Evolutionary conservation across 371 early-diverging fungal genomes (phyloP).

Genomic region (Quaeritorhiza haematococci): DNA sequence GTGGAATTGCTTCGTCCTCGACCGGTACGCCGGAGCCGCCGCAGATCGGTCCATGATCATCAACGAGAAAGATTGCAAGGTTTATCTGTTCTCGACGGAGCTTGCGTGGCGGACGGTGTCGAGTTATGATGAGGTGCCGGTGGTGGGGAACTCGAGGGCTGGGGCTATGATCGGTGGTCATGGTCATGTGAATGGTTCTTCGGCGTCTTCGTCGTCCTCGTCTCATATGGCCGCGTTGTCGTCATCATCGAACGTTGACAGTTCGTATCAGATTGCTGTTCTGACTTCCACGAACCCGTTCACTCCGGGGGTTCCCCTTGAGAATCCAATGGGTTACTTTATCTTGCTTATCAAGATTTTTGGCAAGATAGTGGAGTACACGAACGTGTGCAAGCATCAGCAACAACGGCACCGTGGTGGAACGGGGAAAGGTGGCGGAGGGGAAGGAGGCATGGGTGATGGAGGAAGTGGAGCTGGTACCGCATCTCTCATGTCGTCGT

Average conservation of each 20-base stretch:
- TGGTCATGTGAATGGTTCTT: background rate
- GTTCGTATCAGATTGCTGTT: slow-evolving; percentile 23
- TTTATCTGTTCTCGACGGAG: slow-evolving; percentile 22
- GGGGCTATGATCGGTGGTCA: background rate
- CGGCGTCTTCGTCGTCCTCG: background rate
- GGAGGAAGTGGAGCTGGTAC: too few species aligned
- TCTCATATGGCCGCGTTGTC: too few species aligned
- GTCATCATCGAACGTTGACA: too few species aligned
- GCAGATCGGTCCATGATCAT: slow-evolving; percentile 51
- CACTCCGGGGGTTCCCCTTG: slow-evolving; percentile 18
- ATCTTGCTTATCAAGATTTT: slow-evolving; percentile 31
- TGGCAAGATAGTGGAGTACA: slow-evolving; percentile 33
- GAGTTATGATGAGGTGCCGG: background rate
- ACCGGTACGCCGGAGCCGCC: slow-evolving; percentile 50
- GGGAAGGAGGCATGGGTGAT: too few species aligned
- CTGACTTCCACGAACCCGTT: slow-evolving; percentile 26
- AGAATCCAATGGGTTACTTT: slow-evolving; percentile 22
- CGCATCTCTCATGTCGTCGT: too few species aligned
- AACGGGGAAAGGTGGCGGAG: too few species aligned
- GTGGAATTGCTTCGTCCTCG: slow-evolving; percentile 53
- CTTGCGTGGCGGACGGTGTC: slow-evolving; percentile 4
- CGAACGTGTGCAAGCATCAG: slow-evolving; percentile 20
- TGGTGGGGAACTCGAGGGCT: too few species aligned
- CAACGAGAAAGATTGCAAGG: slow-evolving; percentile 41
- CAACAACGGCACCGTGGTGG: background rate